Evolutionary conservation across 768 basidiomycete genomes (phyloP), one percentile per base, ranked within the genome.

Genomic region (Leccinum obscurum): DNA sequence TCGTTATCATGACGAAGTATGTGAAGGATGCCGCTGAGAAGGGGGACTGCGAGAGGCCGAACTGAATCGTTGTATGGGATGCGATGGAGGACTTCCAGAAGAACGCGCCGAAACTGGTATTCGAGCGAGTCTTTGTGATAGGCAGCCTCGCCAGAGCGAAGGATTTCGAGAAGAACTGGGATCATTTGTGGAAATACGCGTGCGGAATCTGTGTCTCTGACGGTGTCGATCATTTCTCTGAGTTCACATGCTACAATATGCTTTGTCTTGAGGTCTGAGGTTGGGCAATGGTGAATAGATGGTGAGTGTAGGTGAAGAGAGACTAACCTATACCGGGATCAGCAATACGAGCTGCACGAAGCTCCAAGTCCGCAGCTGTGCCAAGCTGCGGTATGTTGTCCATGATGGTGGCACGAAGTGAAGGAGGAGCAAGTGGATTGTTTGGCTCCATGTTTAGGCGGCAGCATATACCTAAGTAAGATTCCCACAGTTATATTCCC

Each of bases 1-100:
- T 99, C 97, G 71, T 97, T 98, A 77, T 99, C 97, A 64, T 84
- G 78, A 26, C 90, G 87, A 32, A 98, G 81, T 55, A 94, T 79
- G 62, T 92, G 82, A 39, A 98, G 81, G 86, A 97, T 87, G 55
- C 93, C 87, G 57, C 80, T 81, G 72, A 91, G 90, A 50, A 98
- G 83, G 2, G 81, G 71, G 14, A 81, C 76, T 17, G 85, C 81
- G 63, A 90, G 88, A 55, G 83, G 80, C 44, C 90, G 84, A 22
- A 95, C 78, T n/a, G 83, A 77, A 56, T 98, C 97, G 56, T 84
- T 85, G 44, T 87, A 82, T 0, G 94, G 92, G 13, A 98, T 81
- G 46, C 95, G 89, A 75, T 95, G 90, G 30, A 98, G 77, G 54
- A 95, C 92, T 70, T 97, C 92, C 60, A 98, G 81, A 15, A 97